These are phyloP conservation scores for Cytospora leucostoma DNA, from an alignment of 2,329 filamentous ascomycete species.

Conservation along the genomic window DNA sequence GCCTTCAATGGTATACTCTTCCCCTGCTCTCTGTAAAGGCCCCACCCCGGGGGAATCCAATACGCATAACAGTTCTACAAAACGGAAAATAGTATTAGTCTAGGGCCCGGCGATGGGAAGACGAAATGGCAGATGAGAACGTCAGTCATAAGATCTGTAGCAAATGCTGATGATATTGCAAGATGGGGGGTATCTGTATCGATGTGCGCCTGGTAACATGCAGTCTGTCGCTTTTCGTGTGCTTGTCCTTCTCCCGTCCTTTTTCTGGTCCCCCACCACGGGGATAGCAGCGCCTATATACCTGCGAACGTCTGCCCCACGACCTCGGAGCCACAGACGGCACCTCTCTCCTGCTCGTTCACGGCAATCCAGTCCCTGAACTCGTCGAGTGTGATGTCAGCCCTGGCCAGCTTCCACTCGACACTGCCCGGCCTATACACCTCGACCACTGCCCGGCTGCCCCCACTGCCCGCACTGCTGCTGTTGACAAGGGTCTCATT, in stretches of 20 bases:
- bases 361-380: constrained; percentile 33
- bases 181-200: constrained; percentile 2
- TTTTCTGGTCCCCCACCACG: neutral
- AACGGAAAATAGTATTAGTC: too few relatives aligned
- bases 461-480: neutral
- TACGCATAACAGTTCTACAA: too few relatives aligned
- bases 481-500: neutral
- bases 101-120: neutral
- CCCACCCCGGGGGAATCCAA: too few relatives aligned
- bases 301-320: constrained; percentile 37
- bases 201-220: neutral
- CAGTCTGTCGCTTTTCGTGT: neutral
- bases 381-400: constrained; percentile 36
- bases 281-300: constrained; percentile 25
- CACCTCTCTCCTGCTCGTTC: constrained; percentile 33
- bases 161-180: neutral
- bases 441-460: neutral
- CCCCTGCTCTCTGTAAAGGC: too few relatives aligned
- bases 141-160: neutral
- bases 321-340: constrained; percentile 34
- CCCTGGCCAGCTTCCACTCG: constrained; percentile 27
- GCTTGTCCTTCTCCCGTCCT: neutral
- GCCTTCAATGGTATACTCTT: too few relatives aligned
- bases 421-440: constrained; percentile 26
- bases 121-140: neutral